Evolutionary conservation across 2,329 filamentous ascomycete species (phyloP), one percentile per base, ranked within the genome.

Genomic region (Phialemoniopsis sp.): DNA sequence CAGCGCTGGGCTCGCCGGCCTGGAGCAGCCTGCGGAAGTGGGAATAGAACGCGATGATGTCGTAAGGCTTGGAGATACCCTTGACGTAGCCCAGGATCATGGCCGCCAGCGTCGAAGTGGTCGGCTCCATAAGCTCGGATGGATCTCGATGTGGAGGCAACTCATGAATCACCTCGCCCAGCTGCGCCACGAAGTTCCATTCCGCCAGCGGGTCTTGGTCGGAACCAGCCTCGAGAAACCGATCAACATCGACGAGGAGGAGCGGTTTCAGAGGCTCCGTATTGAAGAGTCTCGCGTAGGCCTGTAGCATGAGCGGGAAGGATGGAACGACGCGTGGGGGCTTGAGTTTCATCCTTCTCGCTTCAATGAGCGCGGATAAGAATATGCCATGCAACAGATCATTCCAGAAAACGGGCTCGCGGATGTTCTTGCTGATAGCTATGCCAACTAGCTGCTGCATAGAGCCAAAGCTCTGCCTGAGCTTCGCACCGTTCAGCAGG

Each of bases 401-500:
- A 45, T 72, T 72, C 40, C 68, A 62, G 43, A 77, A 63, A 33
- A 70, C 48, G 34, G 65, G 59, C 45, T 72, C 66, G 36, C 76
- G 64, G 14, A 76, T 60, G 10, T 68, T 57, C 5, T 67, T 60
- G 26, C 63, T 46, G 33, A 72, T 66, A 5, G 80, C 72, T 32
- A 76, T 67, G 5, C 70, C 57, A 37, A 83, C 67, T 33, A 85
- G 69, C 26, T 67, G 64, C 32, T 70, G 64, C 19, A 89, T 67
- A 18, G 71, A 70, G 4, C 67, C 58, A 5, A 71, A 64, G 44
- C 87, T 72, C 17, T 68, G 59, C 15, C 68, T 67, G 4, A 57
- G 55, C 48, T 88, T 87, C 37, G 86, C 84, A 26, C 84, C 83
- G 42, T 82, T 76, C 32, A 95, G 72, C 28, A 95, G 66, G 19